Evolutionary conservation across 345 rosid species (phyloP).

Genomic region (Eucalyptus microcorys): DNA sequence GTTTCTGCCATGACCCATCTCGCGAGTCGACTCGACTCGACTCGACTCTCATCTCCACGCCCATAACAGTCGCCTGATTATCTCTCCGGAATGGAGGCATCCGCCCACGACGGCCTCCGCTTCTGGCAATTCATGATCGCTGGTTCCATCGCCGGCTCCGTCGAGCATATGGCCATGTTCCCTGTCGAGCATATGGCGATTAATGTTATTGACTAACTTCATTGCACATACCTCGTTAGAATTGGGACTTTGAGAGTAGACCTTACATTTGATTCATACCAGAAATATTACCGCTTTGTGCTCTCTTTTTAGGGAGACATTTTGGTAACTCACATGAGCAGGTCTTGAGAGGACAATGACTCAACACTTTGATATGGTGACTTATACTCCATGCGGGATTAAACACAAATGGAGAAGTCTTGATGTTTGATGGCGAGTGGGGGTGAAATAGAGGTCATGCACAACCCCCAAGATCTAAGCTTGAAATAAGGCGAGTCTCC

Average conservation of each 20-base stretch:
- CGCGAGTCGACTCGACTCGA: neutral
- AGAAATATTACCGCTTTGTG: neutral
- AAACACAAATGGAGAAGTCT: neutral
- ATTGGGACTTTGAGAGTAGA: neutral
- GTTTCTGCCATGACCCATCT: neutral
- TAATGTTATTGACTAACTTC: neutral
- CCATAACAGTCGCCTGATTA: constrained; percentile 12
- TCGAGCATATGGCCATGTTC: constrained; percentile 98
- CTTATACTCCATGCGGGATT: neutral
- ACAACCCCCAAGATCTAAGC: neutral
- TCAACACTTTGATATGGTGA: neutral
- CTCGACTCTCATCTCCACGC: neutral
- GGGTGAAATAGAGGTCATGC: neutral
- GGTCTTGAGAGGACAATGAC: neutral
- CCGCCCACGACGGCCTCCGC: constrained; percentile 35
- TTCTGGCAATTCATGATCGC: constrained; percentile 96
- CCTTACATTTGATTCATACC: neutral
- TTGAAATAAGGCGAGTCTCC: neutral
- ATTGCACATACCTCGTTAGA: neutral
- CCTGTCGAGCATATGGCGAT: constrained; percentile 63
- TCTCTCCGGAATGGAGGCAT: neutral
- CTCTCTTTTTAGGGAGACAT: neutral
- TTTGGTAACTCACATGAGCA: neutral
- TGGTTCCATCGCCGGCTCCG: constrained; percentile 86
- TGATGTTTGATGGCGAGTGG: neutral